These are phyloP conservation scores for Xylaria sp. DNA, from an alignment of 2,329 filamentous ascomycete genomes.

Conservation along the genomic window DNA sequence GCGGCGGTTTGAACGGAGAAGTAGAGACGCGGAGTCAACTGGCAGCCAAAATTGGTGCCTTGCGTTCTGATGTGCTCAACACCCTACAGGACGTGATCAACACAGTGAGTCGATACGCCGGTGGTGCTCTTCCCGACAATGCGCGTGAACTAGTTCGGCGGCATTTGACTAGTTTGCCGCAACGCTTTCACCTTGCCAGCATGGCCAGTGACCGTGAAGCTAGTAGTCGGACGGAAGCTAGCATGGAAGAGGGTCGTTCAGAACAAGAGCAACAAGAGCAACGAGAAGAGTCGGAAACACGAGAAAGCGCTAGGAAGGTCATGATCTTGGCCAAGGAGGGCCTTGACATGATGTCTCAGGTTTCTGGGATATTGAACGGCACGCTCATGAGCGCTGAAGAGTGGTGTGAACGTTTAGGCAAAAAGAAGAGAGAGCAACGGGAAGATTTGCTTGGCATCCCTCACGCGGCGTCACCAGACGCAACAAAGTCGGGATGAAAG, in stretches of 20 bases:
- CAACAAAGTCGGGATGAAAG: constrained; percentile 37
- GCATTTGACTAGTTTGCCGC: constrained; percentile 83
- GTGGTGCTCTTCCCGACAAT: constrained; percentile 89
- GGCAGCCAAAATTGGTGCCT: constrained; percentile 67
- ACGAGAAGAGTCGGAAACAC: constrained; percentile 49
- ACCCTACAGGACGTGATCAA: constrained; percentile 82
- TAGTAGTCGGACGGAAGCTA: constrained; percentile 30
- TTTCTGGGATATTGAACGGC: constrained; percentile 84
- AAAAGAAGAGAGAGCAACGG: constrained; percentile 45
- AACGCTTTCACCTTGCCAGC: constrained; percentile 78
- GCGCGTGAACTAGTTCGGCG: constrained; percentile 81
- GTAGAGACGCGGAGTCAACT: constrained; percentile 54
- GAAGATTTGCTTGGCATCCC: constrained; percentile 35
- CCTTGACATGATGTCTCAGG: constrained; percentile 91
- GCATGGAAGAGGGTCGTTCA: constrained; percentile 46
- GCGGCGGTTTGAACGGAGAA: constrained; percentile 32
- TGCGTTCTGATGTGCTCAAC: constrained; percentile 75
- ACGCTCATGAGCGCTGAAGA: constrained; percentile 90
- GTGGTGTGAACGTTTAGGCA: constrained; percentile 83
- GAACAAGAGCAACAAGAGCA: constrained; percentile 50
- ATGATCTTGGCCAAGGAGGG: constrained; percentile 88
- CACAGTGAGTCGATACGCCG: constrained; percentile 86
- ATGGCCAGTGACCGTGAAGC: constrained; percentile 47
- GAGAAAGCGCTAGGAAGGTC: constrained; percentile 74
- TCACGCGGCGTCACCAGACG: constrained; percentile 28